Conservation (phyloP, 1,284 basidiomycete genomes). For the Cryptococcus depauperatus region DNA sequence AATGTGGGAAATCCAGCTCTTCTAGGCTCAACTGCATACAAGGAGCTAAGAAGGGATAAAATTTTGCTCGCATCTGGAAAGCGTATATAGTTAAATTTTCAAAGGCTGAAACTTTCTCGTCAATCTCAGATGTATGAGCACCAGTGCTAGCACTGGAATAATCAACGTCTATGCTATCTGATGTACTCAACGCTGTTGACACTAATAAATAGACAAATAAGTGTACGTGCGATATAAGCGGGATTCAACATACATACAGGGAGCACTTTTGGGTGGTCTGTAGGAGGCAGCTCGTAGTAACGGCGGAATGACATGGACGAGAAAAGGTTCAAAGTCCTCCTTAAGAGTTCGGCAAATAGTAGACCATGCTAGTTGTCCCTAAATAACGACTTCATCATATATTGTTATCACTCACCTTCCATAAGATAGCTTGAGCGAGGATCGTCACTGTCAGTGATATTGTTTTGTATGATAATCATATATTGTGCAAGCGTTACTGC, state of each 20-base stretch:
- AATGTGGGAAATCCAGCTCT: slow-evolving; percentile 63
- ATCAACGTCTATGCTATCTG: too few relatives aligned
- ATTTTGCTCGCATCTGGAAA: slow-evolving; percentile 58
- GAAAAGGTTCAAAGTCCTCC: slow-evolving; percentile 70
- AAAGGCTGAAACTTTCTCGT: slow-evolving; percentile 76
- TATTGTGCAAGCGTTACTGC: slow-evolving; percentile 62
- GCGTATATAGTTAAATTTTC: slow-evolving; percentile 73
- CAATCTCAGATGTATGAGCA: slow-evolving; percentile 58
- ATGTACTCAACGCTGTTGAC: too few relatives aligned
- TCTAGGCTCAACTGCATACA: slow-evolving; percentile 64
- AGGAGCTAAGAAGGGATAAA: slow-evolving; percentile 64
- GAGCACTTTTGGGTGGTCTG: slow-evolving; percentile 49
- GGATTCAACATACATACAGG: slow-evolving; percentile 5
- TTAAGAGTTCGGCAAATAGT: slow-evolving; percentile 74
- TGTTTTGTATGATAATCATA: slow-evolving; percentile 69
- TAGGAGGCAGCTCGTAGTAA: slow-evolving; percentile 64
- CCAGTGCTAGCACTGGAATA: slow-evolving; percentile 45
- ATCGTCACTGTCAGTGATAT: slow-evolving; percentile 36
- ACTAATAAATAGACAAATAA: not conserved
- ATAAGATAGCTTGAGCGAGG: slow-evolving; percentile 21
- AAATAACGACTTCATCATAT: too few relatives aligned
- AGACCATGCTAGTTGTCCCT: slow-evolving; percentile 56
- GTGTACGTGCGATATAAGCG: not conserved
- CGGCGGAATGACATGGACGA: slow-evolving; percentile 70
- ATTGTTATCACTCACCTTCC: too few relatives aligned